A percentile compares a stretch with the other conserved stretches of the same genome.
Evolutionary conservation across 768 basidiomycete species (phyloP).

Genomic region (Tremella mesenterica): DNA sequence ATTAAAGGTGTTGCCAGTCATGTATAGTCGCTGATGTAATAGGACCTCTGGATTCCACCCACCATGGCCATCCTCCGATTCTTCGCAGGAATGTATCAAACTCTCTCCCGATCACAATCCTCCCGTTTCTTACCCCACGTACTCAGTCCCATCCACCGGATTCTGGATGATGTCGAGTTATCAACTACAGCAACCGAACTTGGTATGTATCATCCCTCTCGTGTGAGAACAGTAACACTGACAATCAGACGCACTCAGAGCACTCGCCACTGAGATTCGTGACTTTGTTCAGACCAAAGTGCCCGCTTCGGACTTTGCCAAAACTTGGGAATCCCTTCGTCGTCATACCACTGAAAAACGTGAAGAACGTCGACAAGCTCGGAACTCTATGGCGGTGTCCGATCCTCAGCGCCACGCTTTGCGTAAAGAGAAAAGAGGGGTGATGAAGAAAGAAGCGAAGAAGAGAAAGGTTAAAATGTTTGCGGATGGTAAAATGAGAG

Average conservation of each 20-base stretch:
- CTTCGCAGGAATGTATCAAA: slow-evolving; percentile 83
- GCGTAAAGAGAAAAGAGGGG: slow-evolving; percentile 62
- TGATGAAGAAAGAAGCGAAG: slow-evolving; percentile 71
- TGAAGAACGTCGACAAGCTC: slow-evolving; percentile 61
- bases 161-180: slow-evolving; percentile 58
- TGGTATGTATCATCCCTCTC: slow-evolving; percentile 18
- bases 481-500: slow-evolving; percentile 33
- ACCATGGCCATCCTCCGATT: slow-evolving; percentile 73
- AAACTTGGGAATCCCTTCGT: slow-evolving; percentile 68
- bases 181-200: slow-evolving; percentile 5
- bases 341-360: slow-evolving; percentile 60
- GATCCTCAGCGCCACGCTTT: slow-evolving; percentile 70
- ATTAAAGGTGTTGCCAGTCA: too few species aligned
- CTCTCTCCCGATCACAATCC: slow-evolving; percentile 55
- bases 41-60: slow-evolving; percentile 78
- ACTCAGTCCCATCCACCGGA: slow-evolving; percentile 73
- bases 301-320: slow-evolving; percentile 74
- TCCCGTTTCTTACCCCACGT: slow-evolving; percentile 73
- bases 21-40: slow-evolving; percentile 3
- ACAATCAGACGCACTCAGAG: slow-evolving; percentile 69
- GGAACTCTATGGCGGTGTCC: slow-evolving; percentile 53
- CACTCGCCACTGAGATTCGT: slow-evolving; percentile 68
- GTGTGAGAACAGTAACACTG: not conserved
- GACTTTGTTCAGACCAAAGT: slow-evolving; percentile 81
- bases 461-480: slow-evolving; percentile 57